Evolutionary conservation across 345 rosid genomes (phyloP), one percentile per base, ranked within the genome.

Genomic region (Angophora floribunda): DNA sequence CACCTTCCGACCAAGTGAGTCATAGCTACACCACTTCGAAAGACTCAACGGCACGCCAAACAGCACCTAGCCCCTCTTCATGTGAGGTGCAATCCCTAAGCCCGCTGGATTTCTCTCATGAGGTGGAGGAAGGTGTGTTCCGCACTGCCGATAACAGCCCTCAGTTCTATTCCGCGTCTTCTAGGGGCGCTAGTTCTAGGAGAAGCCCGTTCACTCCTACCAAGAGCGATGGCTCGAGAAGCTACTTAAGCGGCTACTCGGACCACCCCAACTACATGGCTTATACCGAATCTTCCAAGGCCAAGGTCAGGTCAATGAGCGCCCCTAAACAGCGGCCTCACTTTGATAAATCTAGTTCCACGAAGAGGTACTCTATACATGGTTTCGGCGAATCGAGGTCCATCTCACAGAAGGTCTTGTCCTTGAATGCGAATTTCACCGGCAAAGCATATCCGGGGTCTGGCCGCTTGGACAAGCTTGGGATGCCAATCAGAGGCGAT

Each of bases 371-470:
- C 85, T 92, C 95, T 2, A 36, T 93, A 88, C 88, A 95, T 65
- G 87, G 95, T 36, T 91, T 89, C 24, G 92, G 93, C 28, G 89
- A 95, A 63, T 87, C 92, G 86, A 91, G 95, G 89, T 92, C 96
- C 21, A 86, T 86, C 30, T 87, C 92, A 3, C 97, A 92, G 86
- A 95, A 91, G 86, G 92, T 91, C 51, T 91, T 95, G 78, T 91
- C 92, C 22, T 61, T 94, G 91, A 95, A 94, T 36, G 89, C 96
- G 16, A 96, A 87, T 88, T 96, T 94, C 52, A 86, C 94, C 22
- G 94, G 89, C 90, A 98, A 94, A 89, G 99, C 96, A 15, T 98
- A 98, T 87, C 99, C 99, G 0, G 99, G 99, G 52, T 98, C 98
- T 0, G 99, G 99, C 85, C 96, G 96, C 53, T 90, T 98, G 92